phyloP scores from a whole-genome alignment of 371 early-diverging fungal species.

The Syncephalis plumigaleata region DNA sequence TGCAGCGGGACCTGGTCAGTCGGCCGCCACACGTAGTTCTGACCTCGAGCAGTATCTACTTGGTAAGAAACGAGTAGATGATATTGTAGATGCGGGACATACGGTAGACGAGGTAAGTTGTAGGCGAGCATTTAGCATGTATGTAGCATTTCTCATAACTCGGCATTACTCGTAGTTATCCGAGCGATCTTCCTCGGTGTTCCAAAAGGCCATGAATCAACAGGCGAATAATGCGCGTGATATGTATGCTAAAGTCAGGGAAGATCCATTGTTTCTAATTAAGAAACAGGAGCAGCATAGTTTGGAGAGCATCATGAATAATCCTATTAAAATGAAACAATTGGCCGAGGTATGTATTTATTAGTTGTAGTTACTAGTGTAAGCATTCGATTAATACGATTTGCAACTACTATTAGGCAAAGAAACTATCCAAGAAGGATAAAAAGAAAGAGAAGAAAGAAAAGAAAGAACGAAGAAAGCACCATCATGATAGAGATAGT shows the following conservation, averaged over 20 bases:
- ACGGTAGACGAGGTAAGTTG: slow-evolving; percentile 16
- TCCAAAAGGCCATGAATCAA: slow-evolving; percentile 15
- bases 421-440: too few species aligned
- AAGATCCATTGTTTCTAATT: slow-evolving; percentile 83
- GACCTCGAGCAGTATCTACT: slow-evolving; percentile 81
- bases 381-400: too few species aligned
- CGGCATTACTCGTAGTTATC: slow-evolving; percentile 9
- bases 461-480: too few species aligned
- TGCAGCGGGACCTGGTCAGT: slow-evolving; percentile 32
- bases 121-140: slow-evolving; percentile 9
- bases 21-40: slow-evolving; percentile 26
- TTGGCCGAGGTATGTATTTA: slow-evolving; percentile 16
- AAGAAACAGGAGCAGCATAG: slow-evolving; percentile 69
- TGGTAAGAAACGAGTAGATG: slow-evolving; percentile 71
- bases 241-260: slow-evolving; percentile 67
- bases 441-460: too few species aligned
- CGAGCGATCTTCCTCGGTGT: slow-evolving; percentile 6
- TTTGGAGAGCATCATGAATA: slow-evolving; percentile 53
- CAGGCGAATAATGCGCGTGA: slow-evolving; percentile 70
- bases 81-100: slow-evolving; percentile 29
- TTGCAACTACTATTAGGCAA: too few species aligned
- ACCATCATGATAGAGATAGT: too few species aligned
- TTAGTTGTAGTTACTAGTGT: too few species aligned
- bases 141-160: not conserved
- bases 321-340: slow-evolving; percentile 50